Evolutionary conservation across 1,284 basidiomycete species (phyloP), one percentile per base, ranked within the genome.

Genomic region (Heterobasidion irregulare): DNA sequence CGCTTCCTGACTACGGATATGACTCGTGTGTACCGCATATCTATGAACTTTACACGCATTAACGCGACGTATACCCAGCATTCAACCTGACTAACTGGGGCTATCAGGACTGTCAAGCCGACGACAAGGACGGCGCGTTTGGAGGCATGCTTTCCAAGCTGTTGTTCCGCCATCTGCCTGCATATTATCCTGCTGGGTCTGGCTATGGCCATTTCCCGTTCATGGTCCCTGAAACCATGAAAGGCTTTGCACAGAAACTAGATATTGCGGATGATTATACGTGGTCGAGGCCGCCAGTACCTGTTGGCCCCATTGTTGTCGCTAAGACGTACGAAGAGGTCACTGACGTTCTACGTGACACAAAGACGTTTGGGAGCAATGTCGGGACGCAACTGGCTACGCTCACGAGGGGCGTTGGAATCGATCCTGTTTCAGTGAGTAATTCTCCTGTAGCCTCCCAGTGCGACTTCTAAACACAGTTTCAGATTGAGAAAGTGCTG

Each of bases 1-100:
- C 78, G 86, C n/a, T 93, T 88, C 70, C 71, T 90, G 62, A 93
- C 91, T 0, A 74, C 78, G 26, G 89, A 93, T 58, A 84, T 83
- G 62, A 92, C 86, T 2, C 71, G 71, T 72, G 59, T n/a, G 69
- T 61, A 5, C 38, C 10, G 15, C 36, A 32, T 16, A 16, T 43
- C 41, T 0, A 47, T 6, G 1, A 38, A n/a, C 35, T 26, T 44
- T 19, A 50, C 10, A 52, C 12, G 19, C n/a, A 33, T 38, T 53
- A 3, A 47, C 32, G 12, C 43, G 18, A n/a, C 45, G 6, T 55
- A 19, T 50, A 49, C 16, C n/a, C 6, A 89, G 86, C 86, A 8
- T 75, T 70, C 62, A 88, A 87, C 65, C 69, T 91, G 19, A 92
- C 91, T 4, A 70, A 79, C 4, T 92, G 89, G 88, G 88, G 89